Conservation (phyloP, 495 filamentous ascomycete genomes). For the Lasiosphaeria hispida region DNA sequence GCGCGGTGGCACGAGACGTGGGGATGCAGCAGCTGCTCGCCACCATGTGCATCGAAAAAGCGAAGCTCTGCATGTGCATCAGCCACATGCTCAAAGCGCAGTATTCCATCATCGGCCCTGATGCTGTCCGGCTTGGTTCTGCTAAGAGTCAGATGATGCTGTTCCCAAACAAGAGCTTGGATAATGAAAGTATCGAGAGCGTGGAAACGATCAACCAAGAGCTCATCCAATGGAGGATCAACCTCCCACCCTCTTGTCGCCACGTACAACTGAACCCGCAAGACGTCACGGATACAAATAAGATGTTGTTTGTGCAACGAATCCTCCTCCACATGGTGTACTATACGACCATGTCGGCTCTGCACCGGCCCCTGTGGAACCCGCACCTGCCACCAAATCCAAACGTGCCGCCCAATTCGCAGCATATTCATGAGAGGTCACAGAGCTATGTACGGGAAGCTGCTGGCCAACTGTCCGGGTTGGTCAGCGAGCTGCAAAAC, state of each 20-base stretch:
- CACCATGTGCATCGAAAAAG: conserved; percentile 85
- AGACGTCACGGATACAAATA: conserved; percentile 41
- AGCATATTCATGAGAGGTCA: conserved; percentile 71
- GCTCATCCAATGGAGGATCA: conserved; percentile 67
- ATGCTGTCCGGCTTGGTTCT: conserved; percentile 7
- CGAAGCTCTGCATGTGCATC: conserved; percentile 82
- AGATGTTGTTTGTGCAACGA: conserved; percentile 65
- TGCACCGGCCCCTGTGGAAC: conserved; percentile 66
- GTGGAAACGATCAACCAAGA: conserved; percentile 72
- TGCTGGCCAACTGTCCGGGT: conserved; percentile 74
- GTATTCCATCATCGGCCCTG: conserved; percentile 67
- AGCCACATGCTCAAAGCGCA: conserved; percentile 80
- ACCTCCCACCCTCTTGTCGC: conserved; percentile 65
- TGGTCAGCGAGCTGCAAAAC: conserved; percentile 68
- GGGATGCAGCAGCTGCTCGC: conserved; percentile 71
- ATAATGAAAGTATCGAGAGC: conserved; percentile 59
- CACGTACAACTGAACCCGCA: conserved; percentile 51
- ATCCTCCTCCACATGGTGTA: conserved; percentile 86
- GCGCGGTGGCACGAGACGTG: conserved; percentile 61
- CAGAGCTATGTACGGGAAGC: conserved; percentile 74
- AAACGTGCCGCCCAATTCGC: conserved; percentile 48
- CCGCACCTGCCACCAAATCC: conserved; percentile 20
- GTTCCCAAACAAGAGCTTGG: conserved; percentile 77
- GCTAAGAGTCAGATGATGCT: conserved; percentile 86
- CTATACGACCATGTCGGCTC: conserved; percentile 78